Evolutionary conservation across 768 basidiomycete species (phyloP).

Genomic region (Kwoniella heveanensis): DNA sequence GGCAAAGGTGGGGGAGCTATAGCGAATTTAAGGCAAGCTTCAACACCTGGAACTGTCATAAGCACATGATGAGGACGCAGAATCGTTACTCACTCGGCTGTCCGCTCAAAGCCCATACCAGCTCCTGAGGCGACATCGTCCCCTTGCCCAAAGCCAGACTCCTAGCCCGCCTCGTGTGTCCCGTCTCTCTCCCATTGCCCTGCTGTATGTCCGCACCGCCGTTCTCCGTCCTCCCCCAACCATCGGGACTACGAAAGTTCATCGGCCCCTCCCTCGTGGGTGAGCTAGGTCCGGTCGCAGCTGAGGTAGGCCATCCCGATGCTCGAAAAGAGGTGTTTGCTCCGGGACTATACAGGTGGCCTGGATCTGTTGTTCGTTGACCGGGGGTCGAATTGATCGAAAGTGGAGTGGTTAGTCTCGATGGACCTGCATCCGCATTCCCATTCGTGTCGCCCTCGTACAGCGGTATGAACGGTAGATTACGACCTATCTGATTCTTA

Average conservation of each 20-base stretch:
- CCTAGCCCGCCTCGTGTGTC: constrained; percentile 31
- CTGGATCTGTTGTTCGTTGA: neutral
- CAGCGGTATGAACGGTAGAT: constrained; percentile 17
- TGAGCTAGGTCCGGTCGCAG: constrained; percentile 7
- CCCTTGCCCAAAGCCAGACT: constrained; percentile 46
- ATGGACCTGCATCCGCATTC: constrained; percentile 44
- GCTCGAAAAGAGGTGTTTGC: constrained; percentile 37
- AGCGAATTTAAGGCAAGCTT: no score
- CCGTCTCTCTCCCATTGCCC: constrained; percentile 16
- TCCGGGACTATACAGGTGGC: constrained; percentile 37
- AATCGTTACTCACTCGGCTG: constrained; percentile 26
- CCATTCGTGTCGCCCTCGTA: neutral
- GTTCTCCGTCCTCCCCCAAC: constrained; percentile 23
- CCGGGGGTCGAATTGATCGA: constrained; percentile 14
- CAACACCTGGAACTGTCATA: neutral
- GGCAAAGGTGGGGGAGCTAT: constrained; percentile 44
- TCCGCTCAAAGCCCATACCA: constrained; percentile 49
- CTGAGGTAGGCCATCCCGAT: constrained; percentile 28
- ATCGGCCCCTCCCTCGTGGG: constrained; percentile 22
- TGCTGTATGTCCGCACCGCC: neutral
- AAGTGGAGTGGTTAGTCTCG: constrained; percentile 20
- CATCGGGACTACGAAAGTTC: constrained; percentile 42
- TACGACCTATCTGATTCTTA: constrained; percentile 31
- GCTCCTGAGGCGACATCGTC: constrained; percentile 49
- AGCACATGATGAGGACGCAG: neutral